Evolutionary conservation across 2,329 filamentous ascomycete genomes (phyloP).

Genomic region (Aureobasidium zeae): DNA sequence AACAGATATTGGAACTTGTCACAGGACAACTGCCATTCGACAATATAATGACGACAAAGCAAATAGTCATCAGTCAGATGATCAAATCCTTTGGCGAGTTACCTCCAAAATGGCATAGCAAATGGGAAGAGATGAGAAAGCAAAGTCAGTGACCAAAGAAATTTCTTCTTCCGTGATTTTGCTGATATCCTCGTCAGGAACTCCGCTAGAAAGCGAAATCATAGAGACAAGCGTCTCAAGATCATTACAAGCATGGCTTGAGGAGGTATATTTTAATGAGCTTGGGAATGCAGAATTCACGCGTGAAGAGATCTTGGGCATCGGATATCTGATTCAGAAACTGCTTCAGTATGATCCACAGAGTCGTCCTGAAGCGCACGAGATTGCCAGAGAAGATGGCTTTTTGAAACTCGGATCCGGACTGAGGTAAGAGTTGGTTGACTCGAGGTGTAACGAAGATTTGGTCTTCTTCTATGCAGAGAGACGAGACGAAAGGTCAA

Average conservation of each 20-base stretch:
- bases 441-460: too few species aligned
- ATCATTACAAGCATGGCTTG: background rate
- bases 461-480: too few species aligned
- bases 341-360: background rate
- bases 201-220: too few species aligned
- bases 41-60: slow-evolving; percentile 28
- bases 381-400: too few species aligned
- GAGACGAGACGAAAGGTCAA: too few species aligned
- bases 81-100: slow-evolving; percentile 27
- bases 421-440: too few species aligned
- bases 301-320: background rate
- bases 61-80: slow-evolving; percentile 31
- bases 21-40: slow-evolving; percentile 33
- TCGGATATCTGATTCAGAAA: background rate
- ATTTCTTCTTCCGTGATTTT: too few species aligned
- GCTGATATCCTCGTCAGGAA: background rate
- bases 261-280: background rate
- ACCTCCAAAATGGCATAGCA: slow-evolving; percentile 28
- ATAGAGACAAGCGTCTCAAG: background rate
- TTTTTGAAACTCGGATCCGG: too few species aligned
- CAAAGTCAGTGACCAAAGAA: background rate
- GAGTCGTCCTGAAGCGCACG: slow-evolving; percentile 7
- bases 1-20: slow-evolving; percentile 32
- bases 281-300: background rate
- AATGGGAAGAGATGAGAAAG: slow-evolving; percentile 7